A percentile compares a stretch with the other conserved stretches of the same genome.
These are phyloP conservation scores for Eimeria tenella DNA, from an alignment of 169 alveolate species.

Conservation along the genomic window DNA sequence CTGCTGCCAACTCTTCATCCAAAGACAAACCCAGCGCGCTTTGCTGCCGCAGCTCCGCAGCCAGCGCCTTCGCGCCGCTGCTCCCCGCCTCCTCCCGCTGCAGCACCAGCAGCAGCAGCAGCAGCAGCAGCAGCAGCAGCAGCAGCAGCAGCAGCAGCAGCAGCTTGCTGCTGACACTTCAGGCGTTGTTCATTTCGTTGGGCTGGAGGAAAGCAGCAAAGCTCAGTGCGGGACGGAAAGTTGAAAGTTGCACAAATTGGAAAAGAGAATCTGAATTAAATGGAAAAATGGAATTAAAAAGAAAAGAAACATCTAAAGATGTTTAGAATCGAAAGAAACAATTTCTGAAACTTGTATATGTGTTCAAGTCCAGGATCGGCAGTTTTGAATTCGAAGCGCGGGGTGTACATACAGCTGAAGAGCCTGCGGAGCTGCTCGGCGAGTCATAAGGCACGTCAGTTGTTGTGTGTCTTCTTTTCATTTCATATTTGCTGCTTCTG, in stretches of 20 bases:
- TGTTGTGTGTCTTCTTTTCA: background rate
- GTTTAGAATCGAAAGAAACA: background rate
- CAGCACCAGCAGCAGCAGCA: background rate
- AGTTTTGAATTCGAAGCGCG: background rate
- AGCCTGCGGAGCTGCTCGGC: constrained; percentile 42
- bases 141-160: background rate
- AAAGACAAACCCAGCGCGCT: background rate
- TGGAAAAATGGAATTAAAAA: too few relatives aligned
- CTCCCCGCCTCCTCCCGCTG: constrained; percentile 19
- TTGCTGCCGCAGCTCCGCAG: background rate
- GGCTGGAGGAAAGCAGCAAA: too few relatives aligned
- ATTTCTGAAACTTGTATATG: background rate
- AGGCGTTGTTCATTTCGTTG: too few relatives aligned
- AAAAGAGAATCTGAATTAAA: too few relatives aligned
- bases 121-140: background rate
- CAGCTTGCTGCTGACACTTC: background rate
- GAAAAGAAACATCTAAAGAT: too few relatives aligned
- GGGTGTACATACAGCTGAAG: constrained; percentile 12
- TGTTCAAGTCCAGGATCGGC: background rate
- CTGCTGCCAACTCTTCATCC: background rate
- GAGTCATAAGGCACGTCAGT: background rate
- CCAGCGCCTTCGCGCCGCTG: background rate
- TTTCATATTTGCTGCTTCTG: background rate
- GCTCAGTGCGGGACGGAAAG: too few relatives aligned
- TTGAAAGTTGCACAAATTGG: too few relatives aligned